phyloP scores from a whole-genome alignment of 2,329 filamentous ascomycete genomes.

The Immersiporthe knoxdaviesiana region DNA sequence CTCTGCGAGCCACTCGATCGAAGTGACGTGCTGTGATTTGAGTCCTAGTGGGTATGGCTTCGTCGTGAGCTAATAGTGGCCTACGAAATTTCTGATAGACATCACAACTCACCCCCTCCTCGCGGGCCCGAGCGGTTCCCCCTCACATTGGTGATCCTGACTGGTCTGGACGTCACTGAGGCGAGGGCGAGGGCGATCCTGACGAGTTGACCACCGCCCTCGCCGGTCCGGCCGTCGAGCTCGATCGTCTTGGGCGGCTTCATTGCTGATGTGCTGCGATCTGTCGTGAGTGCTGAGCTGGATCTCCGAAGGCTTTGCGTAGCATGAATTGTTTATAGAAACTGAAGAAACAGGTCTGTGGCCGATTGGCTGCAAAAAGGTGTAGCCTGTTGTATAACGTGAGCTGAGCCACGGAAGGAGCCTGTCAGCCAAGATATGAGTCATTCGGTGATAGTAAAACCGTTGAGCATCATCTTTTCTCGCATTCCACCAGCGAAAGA shows the following conservation, averaged over 20 bases:
- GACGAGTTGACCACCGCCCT: conserved; percentile 66
- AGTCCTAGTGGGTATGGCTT: conserved; percentile 50
- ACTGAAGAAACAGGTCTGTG: background rate
- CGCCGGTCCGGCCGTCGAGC: conserved; percentile 60
- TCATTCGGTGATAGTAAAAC: background rate
- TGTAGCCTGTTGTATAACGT: background rate
- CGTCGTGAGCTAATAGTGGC: background rate
- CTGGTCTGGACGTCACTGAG: conserved; percentile 56
- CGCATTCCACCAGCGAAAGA: background rate
- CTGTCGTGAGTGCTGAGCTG: background rate
- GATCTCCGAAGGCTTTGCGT: background rate
- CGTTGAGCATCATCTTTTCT: background rate
- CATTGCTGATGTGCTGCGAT: conserved; percentile 14
- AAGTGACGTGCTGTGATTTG: conserved; percentile 62
- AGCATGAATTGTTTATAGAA: background rate
- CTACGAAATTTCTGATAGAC: too few relatives aligned
- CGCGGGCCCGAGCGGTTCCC: conserved; percentile 52
- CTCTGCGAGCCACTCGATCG: conserved; percentile 57
- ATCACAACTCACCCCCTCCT: conserved; percentile 37
- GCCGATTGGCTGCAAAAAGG: background rate
- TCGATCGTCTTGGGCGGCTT: conserved; percentile 44
- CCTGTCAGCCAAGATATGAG: background rate
- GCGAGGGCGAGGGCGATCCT: conserved; percentile 59
- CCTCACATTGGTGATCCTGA: conserved; percentile 58
- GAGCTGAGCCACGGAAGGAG: background rate